Conservation (phyloP, 495 filamentous ascomycete species). For the Lindgomyces ingoldianus region DNA sequence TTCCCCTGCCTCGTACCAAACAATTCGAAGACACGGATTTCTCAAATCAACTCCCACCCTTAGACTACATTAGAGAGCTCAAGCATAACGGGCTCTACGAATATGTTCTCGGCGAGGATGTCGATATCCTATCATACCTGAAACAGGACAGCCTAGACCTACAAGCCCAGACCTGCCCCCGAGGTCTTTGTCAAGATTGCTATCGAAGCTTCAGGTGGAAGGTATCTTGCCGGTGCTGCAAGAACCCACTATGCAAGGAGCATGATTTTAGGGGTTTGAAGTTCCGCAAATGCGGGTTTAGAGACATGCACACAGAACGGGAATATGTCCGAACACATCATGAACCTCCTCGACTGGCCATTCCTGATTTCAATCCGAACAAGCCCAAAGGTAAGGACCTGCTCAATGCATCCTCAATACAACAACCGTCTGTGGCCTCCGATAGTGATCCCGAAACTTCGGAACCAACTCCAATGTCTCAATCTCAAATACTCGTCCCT, state of each 20-base stretch:
- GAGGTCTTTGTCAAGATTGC: slow-evolving; percentile 62
- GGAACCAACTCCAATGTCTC: slow-evolving; percentile 19
- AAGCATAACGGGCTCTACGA: slow-evolving; percentile 37
- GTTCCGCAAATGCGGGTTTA: slow-evolving; percentile 61
- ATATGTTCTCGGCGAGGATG: slow-evolving; percentile 35
- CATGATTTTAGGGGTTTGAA: slow-evolving; percentile 63
- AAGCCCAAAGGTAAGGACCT: slow-evolving; percentile 21
- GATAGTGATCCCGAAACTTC: slow-evolving; percentile 4
- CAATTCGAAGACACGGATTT: slow-evolving; percentile 60
- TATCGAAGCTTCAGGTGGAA: slow-evolving; percentile 61
- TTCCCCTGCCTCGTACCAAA: slow-evolving; percentile 56
- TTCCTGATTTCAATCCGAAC: slow-evolving; percentile 36
- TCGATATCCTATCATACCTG: slow-evolving; percentile 40
- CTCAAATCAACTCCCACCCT: slow-evolving; percentile 28
- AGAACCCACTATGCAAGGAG: slow-evolving; percentile 60
- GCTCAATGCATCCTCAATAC: slow-evolving; percentile 15
- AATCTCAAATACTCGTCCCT: slow-evolving; percentile 35
- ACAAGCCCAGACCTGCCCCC: slow-evolving; percentile 55
- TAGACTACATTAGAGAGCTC: slow-evolving; percentile 31
- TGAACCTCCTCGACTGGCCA: slow-evolving; percentile 28
- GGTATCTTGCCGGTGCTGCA: slow-evolving; percentile 59
- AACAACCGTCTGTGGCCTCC: neutral
- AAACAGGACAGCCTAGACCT: slow-evolving; percentile 55
- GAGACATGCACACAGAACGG: slow-evolving; percentile 56
- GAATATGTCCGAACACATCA: slow-evolving; percentile 37